Base-by-base conservation (phyloP, 2,329 filamentous ascomycete species). In the Paecilomyces sp. region DNA sequence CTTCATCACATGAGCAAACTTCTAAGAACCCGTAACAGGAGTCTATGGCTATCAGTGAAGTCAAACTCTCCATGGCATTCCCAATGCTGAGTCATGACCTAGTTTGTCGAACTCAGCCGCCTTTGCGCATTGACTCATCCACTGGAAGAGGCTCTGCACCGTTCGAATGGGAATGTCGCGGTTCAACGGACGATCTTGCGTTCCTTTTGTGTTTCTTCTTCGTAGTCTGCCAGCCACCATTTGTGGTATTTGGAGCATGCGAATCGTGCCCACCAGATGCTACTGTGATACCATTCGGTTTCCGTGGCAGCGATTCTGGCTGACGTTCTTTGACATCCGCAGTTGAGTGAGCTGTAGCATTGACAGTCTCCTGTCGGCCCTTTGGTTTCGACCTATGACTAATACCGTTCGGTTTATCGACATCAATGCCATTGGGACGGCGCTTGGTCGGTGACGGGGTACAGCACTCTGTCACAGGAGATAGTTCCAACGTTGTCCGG, bases 101-200 rank as follows among this genome's bases (percentile, higher is more conserved):
- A 30, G 36, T 36, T 56, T 33, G 12, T 59, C 63, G 54, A 58
- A 52, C 59, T 77, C 70, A 80, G 30, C 77, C 77, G 22, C 77
- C 77, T 67, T 80, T 80, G 57, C 77, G 71, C 65, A 79, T 61
- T 13, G 76, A 74, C 58, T 77, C 77, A 61, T 79, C 76, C 13
- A 68, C 68, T 31, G 77, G 76, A 11, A 77, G 65, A 8, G 73
- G 69, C 60, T 79, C 77, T 1, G 68, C 70, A 5, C 71, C 68
- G 50, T 67, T 64, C 28, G 66, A 62, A 18, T 64, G 56, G n/a
- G 69, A 68, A 28, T 68, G 64, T 28, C 67, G 67, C 33, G 67
- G 60, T 18, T 77, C 75, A 11, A 66, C 67, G 30, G 72, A 66
- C 4, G 69, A 67, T 58, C 75, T 78, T 53, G 65, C 64, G 52